These are phyloP conservation scores for Camelina neglecta DNA, from an alignment of 345 rosid genomes.

Conservation along the genomic window DNA sequence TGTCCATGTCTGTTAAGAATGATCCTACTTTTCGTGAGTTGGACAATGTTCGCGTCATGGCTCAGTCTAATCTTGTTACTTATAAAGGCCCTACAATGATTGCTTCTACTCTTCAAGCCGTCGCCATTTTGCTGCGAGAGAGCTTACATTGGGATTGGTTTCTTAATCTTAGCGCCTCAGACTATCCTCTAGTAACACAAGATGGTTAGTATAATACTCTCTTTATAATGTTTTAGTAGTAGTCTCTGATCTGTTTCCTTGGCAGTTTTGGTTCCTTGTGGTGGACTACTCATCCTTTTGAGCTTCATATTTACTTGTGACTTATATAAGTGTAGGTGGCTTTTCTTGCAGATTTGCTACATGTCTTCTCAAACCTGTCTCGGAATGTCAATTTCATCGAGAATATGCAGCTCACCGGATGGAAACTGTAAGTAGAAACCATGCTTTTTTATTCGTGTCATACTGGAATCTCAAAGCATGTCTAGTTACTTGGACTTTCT, in stretches of 20 bases:
- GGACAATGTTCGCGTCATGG: conserved; percentile 93
- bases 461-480: conserved; percentile 4
- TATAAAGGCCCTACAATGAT: conserved; percentile 96
- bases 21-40: conserved; percentile 71
- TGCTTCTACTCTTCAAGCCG: conserved; percentile 91
- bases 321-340: conserved; percentile 20
- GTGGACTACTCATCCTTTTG: neutral
- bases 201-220: conserved; percentile 65
- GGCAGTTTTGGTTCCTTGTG: neutral
- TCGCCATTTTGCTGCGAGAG: conserved; percentile 79
- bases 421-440: conserved; percentile 78
- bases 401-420: conserved; percentile 75
- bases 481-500: conserved; percentile 1
- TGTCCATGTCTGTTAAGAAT: conserved; percentile 66
- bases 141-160: conserved; percentile 97
- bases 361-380: conserved; percentile 82
- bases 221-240: neutral
- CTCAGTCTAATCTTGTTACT: conserved; percentile 87
- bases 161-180: conserved; percentile 91
- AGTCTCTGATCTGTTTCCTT: neutral
- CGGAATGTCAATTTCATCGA: conserved; percentile 81
- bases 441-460: neutral
- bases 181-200: conserved; percentile 91
- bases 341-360: conserved; percentile 65
- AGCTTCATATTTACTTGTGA: conserved; percentile 1